Conservation (phyloP, 140 eudicot species). For the Senecio squalidus region DNA sequence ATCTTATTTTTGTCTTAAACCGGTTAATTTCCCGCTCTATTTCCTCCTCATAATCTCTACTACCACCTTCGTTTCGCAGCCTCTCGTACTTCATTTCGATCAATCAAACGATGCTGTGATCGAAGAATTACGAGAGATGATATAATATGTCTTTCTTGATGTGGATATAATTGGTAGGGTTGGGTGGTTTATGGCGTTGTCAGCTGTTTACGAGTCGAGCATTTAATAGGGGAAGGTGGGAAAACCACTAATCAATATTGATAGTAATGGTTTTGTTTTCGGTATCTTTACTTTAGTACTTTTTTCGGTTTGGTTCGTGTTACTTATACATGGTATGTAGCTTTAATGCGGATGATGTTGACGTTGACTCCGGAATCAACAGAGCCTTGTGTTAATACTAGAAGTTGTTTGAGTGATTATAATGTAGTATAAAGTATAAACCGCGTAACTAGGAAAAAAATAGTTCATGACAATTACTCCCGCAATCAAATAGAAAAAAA, state of each 20-base stretch:
- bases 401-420: no score
- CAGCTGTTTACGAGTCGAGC: conserved; percentile 21
- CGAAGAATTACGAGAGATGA: background rate
- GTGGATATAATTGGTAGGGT: conserved; percentile 23
- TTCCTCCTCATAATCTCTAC: background rate
- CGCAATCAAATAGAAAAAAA: no score
- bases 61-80: conserved; percentile 33
- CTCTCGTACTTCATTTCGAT: conserved; percentile 37
- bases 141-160: background rate
- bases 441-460: no score
- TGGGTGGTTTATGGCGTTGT: conserved; percentile 28
- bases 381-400: no score
- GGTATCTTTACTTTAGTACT: background rate
- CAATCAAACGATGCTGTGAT: background rate
- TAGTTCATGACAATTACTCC: no score
- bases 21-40: conserved; percentile 17
- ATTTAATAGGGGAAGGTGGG: conserved; percentile 21
- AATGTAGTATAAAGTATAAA: no score
- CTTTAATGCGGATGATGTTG: no score
- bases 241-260: background rate
- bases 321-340: background rate
- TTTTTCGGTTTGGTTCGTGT: background rate
- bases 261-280: background rate
- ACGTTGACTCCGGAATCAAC: no score
- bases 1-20: conserved; percentile 24